Conservation (phyloP, 495 filamentous ascomycete species). For the Bathelium albidoporum region DNA sequence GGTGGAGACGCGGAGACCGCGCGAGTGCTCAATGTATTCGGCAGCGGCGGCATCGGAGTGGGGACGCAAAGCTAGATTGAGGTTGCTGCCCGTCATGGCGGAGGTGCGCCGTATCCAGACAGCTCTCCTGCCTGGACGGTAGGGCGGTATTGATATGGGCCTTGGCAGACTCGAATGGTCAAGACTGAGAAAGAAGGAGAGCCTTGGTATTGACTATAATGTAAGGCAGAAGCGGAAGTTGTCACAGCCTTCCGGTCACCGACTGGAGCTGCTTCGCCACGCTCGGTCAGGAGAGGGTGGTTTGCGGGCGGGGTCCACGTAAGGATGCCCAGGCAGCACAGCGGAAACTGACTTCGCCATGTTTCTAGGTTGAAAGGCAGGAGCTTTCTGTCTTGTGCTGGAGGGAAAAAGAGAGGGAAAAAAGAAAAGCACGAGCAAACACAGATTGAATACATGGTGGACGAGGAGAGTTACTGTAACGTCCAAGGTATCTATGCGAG, state of each 20-base stretch:
- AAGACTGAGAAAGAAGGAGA: neutral
- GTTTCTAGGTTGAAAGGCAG: neutral
- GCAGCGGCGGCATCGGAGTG: constrained; percentile 20
- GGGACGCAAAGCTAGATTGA: constrained; percentile 10
- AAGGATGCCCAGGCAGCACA: neutral
- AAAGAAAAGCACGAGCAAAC: too few species aligned
- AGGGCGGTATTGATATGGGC: neutral
- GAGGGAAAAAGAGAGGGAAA: too few species aligned
- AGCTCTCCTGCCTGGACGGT: neutral
- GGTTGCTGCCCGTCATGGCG: constrained; percentile 19
- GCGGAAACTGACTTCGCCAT: neutral
- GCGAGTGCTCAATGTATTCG: constrained; percentile 36
- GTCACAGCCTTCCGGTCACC: neutral
- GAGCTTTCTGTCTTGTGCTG: neutral
- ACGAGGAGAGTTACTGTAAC: too few species aligned
- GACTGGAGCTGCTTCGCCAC: neutral
- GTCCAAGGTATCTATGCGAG: too few species aligned
- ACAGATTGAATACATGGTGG: too few species aligned
- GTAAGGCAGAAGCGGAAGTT: neutral
- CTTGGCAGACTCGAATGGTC: neutral
- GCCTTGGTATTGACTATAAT: neutral
- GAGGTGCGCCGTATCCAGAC: neutral
- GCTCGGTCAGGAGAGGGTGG: neutral
- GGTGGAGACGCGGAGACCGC: constrained; percentile 39
- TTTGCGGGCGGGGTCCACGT: neutral